Percentiles rank a stretch among this genome's conserved stretches.
These are phyloP conservation scores for Melanogaster broomeanus DNA, from an alignment of 768 basidiomycete genomes.

Conservation along the genomic window DNA sequence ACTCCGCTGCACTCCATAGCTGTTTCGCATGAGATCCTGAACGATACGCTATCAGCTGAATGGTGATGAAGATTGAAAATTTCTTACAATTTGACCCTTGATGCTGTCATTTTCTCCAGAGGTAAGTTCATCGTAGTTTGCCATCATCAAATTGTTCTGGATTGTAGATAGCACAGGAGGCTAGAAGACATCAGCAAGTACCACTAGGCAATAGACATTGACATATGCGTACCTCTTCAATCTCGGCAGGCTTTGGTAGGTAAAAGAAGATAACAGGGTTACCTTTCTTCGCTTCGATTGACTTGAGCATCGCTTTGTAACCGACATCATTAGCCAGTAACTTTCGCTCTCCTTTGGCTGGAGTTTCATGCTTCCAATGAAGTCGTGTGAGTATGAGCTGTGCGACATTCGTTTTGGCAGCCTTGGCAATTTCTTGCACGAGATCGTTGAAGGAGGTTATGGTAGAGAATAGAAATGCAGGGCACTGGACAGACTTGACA, in stretches of 20 bases:
- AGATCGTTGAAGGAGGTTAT: neutral
- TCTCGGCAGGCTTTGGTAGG: neutral
- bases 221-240: neutral
- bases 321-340: neutral
- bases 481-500: neutral
- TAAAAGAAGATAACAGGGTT: neutral
- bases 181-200: neutral
- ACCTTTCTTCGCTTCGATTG: slow-evolving; percentile 3
- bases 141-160: neutral
- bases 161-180: neutral
- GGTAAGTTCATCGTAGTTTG: neutral
- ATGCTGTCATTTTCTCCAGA: neutral
- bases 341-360: neutral
- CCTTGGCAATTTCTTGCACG: neutral
- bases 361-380: slow-evolving; percentile 2
- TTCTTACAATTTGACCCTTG: neutral
- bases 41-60: neutral
- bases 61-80: neutral
- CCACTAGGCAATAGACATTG: too few species aligned
- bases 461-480: neutral
- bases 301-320: neutral
- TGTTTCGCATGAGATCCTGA: neutral
- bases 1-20: neutral
- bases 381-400: neutral
- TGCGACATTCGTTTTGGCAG: neutral